phyloP scores from a whole-genome alignment of 306 rosid species.

The Senna tora region DNA sequence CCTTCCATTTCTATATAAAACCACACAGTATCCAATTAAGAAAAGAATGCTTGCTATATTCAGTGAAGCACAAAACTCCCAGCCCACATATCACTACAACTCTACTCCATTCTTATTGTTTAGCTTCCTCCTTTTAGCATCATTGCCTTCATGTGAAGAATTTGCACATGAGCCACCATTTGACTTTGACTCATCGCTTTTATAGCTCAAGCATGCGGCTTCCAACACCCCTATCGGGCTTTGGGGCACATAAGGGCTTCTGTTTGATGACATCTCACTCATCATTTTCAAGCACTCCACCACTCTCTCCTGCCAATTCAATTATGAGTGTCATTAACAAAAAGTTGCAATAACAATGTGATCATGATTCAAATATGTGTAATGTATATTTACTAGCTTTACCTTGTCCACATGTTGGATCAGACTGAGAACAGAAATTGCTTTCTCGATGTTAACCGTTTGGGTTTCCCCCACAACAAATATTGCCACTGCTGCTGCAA shows the following conservation, averaged over 20 bases:
- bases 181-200: constrained; percentile 63
- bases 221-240: constrained; percentile 92
- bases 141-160: constrained; percentile 57
- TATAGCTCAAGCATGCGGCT: constrained; percentile 75
- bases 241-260: constrained; percentile 47
- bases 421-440: constrained; percentile 63
- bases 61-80: constrained; percentile 25
- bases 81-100: constrained; percentile 39
- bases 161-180: constrained; percentile 68
- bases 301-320: constrained; percentile 73
- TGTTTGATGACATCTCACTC: constrained; percentile 35
- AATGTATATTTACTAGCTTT: constrained; percentile 35
- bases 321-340: background rate
- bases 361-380: no score
- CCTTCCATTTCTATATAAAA: constrained; percentile 11
- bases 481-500: constrained; percentile 92
- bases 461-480: constrained; percentile 59
- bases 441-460: constrained; percentile 61
- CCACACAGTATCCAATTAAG: constrained; percentile 31
- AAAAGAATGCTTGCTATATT: constrained; percentile 4
- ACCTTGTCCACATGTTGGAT: constrained; percentile 72
- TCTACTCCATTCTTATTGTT: constrained; percentile 55
- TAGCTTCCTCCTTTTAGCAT: constrained; percentile 76
- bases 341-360: no score
- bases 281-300: constrained; percentile 56